Evolutionary conservation across 352 stramenopile genomes (phyloP), one percentile per base, ranked within the genome.

Genomic region (Pythium coloratum): DNA sequence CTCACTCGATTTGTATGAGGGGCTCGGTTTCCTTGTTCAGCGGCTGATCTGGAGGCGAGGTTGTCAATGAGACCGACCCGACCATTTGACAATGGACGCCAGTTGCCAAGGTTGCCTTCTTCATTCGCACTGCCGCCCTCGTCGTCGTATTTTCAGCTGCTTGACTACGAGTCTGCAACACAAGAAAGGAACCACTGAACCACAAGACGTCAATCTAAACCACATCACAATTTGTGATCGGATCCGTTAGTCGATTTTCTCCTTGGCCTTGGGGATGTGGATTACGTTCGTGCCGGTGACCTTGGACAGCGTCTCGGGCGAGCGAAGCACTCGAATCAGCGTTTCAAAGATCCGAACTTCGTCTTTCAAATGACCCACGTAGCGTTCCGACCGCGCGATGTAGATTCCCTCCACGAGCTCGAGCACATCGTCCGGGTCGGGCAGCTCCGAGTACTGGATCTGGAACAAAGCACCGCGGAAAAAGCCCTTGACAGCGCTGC

Each of bases 361-460:
- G 61, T 96, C 88, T 56, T 94, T 94, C 18, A 96, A 55, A 69
- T 96, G 88, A 6, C 88, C 88, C 26, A 96, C 82, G 54, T 96
- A 96, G 8, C 88, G 77, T 66, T 95, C 86, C 9, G 84, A 70
- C 28, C 88, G 76, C 38, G 87, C 88, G 46, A 96, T 95, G 73
- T 96, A 96, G 59, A 96, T 92, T 24, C 88, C 88, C 67, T 96
- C 86, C 9, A 95, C 82, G 36, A 96, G 80, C 71, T 96, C 88
- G 38, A 96, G 68, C 44, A 96, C 81, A 55, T 95, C 86, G 16
- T 91, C 80, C 0, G 88, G 87, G 49, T 95, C 88, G 0, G 88
- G 88, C 10, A 96, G 71, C 56, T 96, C 88, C 14, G 76, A 65
- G 70, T 95, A 95, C 65, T 94, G 83, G 58, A 96, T 90, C 66